Conservation (phyloP, 768 basidiomycete species). For the Polyporus arcularius region DNA sequence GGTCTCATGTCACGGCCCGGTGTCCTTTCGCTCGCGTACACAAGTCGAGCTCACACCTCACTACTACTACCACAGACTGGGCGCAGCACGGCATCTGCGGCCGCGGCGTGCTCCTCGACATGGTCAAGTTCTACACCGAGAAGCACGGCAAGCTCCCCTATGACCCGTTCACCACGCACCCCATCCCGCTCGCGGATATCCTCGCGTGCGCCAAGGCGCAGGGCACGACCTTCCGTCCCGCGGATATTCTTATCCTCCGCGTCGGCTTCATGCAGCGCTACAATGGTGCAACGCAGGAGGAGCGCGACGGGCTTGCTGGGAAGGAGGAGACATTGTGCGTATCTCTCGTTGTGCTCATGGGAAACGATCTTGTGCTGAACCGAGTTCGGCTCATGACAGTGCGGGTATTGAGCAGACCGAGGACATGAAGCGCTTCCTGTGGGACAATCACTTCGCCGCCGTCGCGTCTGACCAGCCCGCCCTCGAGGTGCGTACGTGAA, state of each 20-base stretch:
- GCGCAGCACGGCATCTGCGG: conserved; percentile 71
- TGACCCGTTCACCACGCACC: conserved; percentile 62
- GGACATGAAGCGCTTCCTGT: conserved; percentile 71
- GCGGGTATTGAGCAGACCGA: conserved; percentile 70
- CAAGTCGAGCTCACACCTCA: too few species aligned
- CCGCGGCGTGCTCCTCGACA: conserved; percentile 66
- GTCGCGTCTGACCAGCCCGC: conserved; percentile 69
- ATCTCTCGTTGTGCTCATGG: not conserved
- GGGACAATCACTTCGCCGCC: conserved; percentile 76
- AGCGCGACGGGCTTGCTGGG: conserved; percentile 42
- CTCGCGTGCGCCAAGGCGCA: conserved; percentile 59
- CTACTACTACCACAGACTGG: conserved; percentile 52
- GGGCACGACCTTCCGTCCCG: conserved; percentile 57
- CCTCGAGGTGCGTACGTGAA: conserved; percentile 47
- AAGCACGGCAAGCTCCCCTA: conserved; percentile 47
- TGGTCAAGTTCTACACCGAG: conserved; percentile 54
- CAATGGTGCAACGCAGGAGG: conserved; percentile 41
- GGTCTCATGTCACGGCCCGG: not conserved
- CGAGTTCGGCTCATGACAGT: conserved; percentile 32
- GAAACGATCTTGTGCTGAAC: not conserved
- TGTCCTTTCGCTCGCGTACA: not conserved
- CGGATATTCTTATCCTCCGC: conserved; percentile 61
- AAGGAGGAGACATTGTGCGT: conserved; percentile 57
- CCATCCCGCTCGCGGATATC: conserved; percentile 54
- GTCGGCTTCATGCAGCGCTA: conserved; percentile 67